Conservation (phyloP, 352 stramenopile genomes). For the Pythium monospermum region DNA sequence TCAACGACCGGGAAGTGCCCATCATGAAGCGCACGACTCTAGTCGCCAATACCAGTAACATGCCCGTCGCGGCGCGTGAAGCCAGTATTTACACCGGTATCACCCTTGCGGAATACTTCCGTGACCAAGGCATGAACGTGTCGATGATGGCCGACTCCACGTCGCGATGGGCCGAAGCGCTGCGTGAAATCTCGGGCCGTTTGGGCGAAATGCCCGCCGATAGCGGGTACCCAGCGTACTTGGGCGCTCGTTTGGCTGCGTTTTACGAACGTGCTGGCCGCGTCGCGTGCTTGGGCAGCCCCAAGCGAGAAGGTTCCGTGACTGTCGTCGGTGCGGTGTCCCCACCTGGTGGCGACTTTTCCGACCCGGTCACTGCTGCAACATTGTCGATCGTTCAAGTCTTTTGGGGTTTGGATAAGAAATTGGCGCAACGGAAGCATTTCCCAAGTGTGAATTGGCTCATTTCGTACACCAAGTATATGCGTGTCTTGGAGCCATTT, state of each 20-base stretch:
- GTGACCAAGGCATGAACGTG: conserved; percentile 98
- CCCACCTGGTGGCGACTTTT: conserved; percentile 99
- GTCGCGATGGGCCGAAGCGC: conserved; percentile 98
- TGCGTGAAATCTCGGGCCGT: conserved; percentile 99
- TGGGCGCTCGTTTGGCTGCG: conserved; percentile 97
- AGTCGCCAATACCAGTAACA: conserved; percentile 99
- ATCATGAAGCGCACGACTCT: conserved; percentile 99
- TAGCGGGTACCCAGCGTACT: conserved; percentile 95
- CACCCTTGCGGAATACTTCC: conserved; percentile 98
- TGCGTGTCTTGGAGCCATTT: conserved; percentile 98
- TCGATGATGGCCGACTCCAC: conserved; percentile 99
- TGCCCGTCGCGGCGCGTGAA: conserved; percentile 99
- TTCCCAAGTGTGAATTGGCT: conserved; percentile 99
- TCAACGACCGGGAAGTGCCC: conserved; percentile 95
- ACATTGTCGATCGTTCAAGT: conserved; percentile 99
- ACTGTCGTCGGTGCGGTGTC: conserved; percentile 99
- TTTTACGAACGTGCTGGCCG: conserved; percentile 99
- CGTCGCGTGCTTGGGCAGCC: conserved; percentile 95
- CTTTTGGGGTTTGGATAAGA: conserved; percentile 99
- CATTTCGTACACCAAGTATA: conserved; percentile 99
- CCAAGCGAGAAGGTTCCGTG: conserved; percentile 96
- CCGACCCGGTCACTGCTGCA: conserved; percentile 98
- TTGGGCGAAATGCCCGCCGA: conserved; percentile 99
- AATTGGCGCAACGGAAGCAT: conserved; percentile 99
- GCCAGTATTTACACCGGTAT: conserved; percentile 99